Base-by-base conservation (phyloP, 148 eudicot species). In the Tetragonia tetragonoides region DNA sequence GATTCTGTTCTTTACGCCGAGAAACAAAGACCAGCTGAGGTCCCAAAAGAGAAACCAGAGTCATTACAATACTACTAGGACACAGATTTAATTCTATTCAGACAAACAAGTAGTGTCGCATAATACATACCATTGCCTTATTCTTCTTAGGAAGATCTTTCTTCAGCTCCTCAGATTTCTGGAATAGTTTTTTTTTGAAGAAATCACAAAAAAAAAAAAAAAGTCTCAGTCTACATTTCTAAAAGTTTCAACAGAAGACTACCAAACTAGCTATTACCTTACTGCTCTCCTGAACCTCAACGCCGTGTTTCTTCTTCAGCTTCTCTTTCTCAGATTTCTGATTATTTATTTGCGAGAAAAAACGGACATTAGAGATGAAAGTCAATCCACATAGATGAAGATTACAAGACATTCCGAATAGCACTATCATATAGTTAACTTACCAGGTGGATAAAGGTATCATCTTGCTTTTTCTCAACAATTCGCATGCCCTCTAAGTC, bases 401-500 rank as follows among this genome's bases (percentile, higher is more conserved):
- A 49, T 44, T 44, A 75, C 14, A 71, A n/a, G 41, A 71, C 14
- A 8, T 10, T 2, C n/a, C 46, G 46, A 41, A 47, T 39, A 11
- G 8, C 1, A n/a, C 0, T 37, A 37, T 65, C 7, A 49, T 5
- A 6, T 49, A 3, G 7, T 51, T 10, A 69, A 70, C 81, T 54
- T 57, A 83, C 86, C 76, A 8, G 76, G 72, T 67, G 39, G 42
- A 63, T 72, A 56, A 46, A 42, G 21, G 7, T 28, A 54, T 63
- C 82, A 62, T 80, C 85, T 41, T 57, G 75, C 75, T 85, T 83
- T 71, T 77, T 87, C 78, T 57, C 69, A n/a, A 84, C 49, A 54
- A 86, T 72, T 41, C 57, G 75, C 91, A 86, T 88, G 1, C 73
- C 81, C 82, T 86, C 84, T n/a, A 88, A 78, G 17, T 83, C 88